Evolutionary conservation across 768 basidiomycete genomes (phyloP).

Genomic region (Pulveroboletus frians): DNA sequence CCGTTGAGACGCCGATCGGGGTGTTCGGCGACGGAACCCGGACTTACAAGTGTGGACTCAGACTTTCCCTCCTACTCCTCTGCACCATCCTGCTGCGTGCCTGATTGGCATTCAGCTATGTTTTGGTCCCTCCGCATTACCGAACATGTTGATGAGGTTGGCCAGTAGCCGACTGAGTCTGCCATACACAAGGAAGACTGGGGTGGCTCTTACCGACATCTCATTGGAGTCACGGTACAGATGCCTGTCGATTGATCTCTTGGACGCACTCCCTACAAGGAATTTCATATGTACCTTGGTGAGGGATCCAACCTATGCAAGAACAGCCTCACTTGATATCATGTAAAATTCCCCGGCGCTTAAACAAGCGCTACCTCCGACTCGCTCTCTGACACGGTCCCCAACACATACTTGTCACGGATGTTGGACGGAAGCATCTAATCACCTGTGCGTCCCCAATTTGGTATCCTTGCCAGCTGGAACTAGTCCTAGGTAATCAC

Average conservation of each 20-base stretch:
- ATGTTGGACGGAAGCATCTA: conserved; percentile 31
- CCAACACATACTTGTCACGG: conserved; percentile 25
- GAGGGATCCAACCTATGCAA: conserved; percentile 6
- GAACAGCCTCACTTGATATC: conserved; percentile 25
- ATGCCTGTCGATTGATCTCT: conserved; percentile 12
- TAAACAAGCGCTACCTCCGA: conserved; percentile 10
- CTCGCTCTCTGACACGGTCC: conserved; percentile 35
- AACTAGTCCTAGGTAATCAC: neutral
- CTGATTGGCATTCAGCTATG: neutral
- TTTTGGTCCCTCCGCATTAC: conserved; percentile 14
- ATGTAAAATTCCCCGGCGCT: conserved; percentile 15
- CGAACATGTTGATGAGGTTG: conserved; percentile 26
- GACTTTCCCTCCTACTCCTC: neutral
- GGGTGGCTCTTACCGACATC: conserved; percentile 30
- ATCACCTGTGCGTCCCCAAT: conserved; percentile 19
- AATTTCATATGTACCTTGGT: conserved; percentile 28
- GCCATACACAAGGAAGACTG: neutral
- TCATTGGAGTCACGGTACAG: conserved; percentile 29
- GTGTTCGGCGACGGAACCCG: conserved; percentile 5
- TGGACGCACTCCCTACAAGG: conserved; percentile 35
- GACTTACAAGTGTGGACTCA: conserved; percentile 12
- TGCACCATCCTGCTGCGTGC: neutral
- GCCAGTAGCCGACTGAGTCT: neutral
- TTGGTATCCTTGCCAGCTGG: conserved; percentile 7
- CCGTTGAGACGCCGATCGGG: conserved; percentile 5